Base-by-base conservation (phyloP, 2,329 filamentous ascomycete genomes). In the Cadophora malorum region DNA sequence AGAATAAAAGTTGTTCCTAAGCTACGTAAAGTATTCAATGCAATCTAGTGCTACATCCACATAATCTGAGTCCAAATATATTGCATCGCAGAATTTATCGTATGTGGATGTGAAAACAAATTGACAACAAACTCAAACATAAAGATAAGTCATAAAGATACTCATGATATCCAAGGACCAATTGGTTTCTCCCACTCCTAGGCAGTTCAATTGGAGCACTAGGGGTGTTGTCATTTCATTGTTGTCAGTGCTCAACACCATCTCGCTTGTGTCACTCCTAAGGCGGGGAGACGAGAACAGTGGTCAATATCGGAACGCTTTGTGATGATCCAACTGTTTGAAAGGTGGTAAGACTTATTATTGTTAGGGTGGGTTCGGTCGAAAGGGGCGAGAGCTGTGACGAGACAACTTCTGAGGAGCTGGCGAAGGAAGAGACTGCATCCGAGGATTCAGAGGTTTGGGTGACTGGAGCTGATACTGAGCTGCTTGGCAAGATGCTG, bases 341-440 rank as follows among this genome's bases (percentile, higher is more conserved):
- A 31, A 70, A 59, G 23, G 66, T 64, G 9, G 65, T 55, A 16
- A 33, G 10, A 9, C 65, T 28, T 49, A 53, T n/a, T 12, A 45
- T 28, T 52, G 61, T n/a, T 49, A 19, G 64, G 12, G 25, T 58
- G 35, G 33, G 9, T n/a, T 55, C 23, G 12, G 31, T 23, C 38
- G 55, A 58, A 19, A 58, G 33, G 33, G 28, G 33, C 38, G 55
- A 58, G 33, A 58, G 5, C n/a, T n/a, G 31, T 6, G 33, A 23
- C 6, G 10, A 14, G 55, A 38, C 23, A 31, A 14, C 31, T 9
- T 21, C 53, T 5, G 28, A 35, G n/a, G 14, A 5, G 16, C 28
- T 56, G 31, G 55, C 31, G 10, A 33, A 38, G 9, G 55, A 58
- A 1, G 55, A 58, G 19, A 33, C n/a, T 38, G n/a, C n/a, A n/a